Percentiles rank a stretch among this genome's conserved stretches.
phyloP scores from a whole-genome alignment of 768 basidiomycete genomes.

The Pisolithus tinctorius region DNA sequence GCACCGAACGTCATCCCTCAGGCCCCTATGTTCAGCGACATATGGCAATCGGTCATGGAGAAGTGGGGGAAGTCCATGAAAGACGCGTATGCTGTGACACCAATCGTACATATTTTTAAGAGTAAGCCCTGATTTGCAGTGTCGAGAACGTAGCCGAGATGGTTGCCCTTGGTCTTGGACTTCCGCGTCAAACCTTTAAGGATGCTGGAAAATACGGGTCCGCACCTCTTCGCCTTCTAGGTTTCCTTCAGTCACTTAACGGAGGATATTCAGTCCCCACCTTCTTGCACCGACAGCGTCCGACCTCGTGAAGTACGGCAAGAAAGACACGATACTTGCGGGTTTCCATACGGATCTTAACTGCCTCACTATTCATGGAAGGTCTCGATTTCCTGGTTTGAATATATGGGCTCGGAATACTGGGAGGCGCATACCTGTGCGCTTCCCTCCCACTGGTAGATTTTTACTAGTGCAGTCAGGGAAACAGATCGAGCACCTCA shows the following conservation, averaged over 20 bases:
- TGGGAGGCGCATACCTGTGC: constrained; percentile 83
- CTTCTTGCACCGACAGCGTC: constrained; percentile 92
- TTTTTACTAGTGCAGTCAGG: constrained; percentile 92
- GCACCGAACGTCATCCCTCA: constrained; percentile 79
- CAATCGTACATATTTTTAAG: constrained; percentile 2
- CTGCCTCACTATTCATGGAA: constrained; percentile 87
- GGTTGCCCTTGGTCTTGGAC: constrained; percentile 76
- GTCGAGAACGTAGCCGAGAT: constrained; percentile 86
- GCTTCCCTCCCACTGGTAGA: constrained; percentile 73
- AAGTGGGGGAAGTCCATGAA: constrained; percentile 90
- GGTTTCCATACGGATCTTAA: constrained; percentile 95
- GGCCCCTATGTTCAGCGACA: constrained; percentile 44
- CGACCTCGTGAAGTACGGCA: constrained; percentile 72
- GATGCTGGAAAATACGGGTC: constrained; percentile 84
- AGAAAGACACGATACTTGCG: constrained; percentile 79
- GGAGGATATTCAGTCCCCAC: constrained; percentile 51
- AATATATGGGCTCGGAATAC: constrained; percentile 95
- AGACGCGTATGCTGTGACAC: constrained; percentile 51
- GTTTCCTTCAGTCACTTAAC: not conserved
- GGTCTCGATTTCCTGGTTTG: constrained; percentile 79
- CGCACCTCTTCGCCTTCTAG: constrained; percentile 14
- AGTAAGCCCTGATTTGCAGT: constrained; percentile 30
- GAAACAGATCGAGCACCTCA: constrained; percentile 88
- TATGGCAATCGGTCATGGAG: constrained; percentile 72
- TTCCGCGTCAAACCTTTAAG: constrained; percentile 62